phyloP scores from a whole-genome alignment of 768 basidiomycete species.

The Boletus rufocinnamomeus region DNA sequence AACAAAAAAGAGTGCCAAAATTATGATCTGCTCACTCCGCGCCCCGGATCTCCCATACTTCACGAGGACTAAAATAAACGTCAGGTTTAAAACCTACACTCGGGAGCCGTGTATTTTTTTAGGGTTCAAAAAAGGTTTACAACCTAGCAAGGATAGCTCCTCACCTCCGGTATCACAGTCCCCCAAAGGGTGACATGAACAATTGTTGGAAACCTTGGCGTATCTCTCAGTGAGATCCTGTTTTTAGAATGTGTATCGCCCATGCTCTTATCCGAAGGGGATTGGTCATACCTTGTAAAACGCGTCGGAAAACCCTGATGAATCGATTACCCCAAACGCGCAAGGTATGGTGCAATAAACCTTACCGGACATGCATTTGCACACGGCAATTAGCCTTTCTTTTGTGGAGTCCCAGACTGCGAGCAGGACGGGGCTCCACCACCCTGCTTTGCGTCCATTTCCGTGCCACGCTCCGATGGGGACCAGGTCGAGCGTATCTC shows the following conservation, averaged over 20 bases:
- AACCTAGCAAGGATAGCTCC: conserved; percentile 16
- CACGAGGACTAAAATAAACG: conserved; percentile 68
- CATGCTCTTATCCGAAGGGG: background rate
- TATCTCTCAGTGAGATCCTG: conserved; percentile 69
- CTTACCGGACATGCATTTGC: conserved; percentile 88
- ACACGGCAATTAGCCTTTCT: conserved; percentile 71
- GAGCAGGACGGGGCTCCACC: conserved; percentile 91
- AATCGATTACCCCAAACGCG: conserved; percentile 4
- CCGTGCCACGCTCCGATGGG: conserved; percentile 88
- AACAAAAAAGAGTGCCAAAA: background rate
- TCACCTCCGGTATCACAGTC: conserved; percentile 66
- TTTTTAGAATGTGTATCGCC: conserved; percentile 23
- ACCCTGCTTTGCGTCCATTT: conserved; percentile 82
- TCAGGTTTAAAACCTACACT: conserved; percentile 58
- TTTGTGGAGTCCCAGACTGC: conserved; percentile 68
- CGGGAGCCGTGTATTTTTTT: background rate
- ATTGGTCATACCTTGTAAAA: conserved; percentile 64
- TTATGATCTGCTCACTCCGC: conserved; percentile 53
- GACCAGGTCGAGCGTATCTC: conserved; percentile 73
- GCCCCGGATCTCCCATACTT: conserved; percentile 90
- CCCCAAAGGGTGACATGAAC: conserved; percentile 55
- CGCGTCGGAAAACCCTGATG: conserved; percentile 75
- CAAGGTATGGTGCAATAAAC: conserved; percentile 2
- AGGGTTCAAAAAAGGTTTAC: background rate
- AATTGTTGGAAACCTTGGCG: conserved; percentile 52